Percentiles rank a stretch among this genome's conserved stretches.
These are phyloP conservation scores for Nemania serpens DNA, from an alignment of 2,329 filamentous ascomycete genomes.

Conservation along the genomic window DNA sequence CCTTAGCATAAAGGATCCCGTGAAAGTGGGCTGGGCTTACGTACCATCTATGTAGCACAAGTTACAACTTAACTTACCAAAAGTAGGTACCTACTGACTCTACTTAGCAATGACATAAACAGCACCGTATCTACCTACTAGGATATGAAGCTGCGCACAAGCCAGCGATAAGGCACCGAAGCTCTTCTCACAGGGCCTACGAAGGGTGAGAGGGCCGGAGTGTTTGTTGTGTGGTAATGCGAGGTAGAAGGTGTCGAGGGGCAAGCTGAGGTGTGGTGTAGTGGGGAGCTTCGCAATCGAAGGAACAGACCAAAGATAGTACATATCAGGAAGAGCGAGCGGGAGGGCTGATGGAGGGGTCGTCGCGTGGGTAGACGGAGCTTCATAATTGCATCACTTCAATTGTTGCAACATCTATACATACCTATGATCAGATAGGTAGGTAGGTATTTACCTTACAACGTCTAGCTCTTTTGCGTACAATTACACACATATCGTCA, in stretches of 20 bases:
- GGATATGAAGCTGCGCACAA: too few relatives aligned
- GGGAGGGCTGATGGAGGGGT: slow-evolving; percentile 29
- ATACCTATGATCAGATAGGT: background rate
- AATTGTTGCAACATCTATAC: background rate
- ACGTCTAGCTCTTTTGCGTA: background rate
- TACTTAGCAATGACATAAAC: too few relatives aligned
- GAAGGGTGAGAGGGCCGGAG: slow-evolving; percentile 8
- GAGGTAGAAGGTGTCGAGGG: slow-evolving; percentile 16
- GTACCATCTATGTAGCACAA: too few relatives aligned
- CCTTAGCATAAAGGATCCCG: too few relatives aligned
- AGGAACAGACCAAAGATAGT: background rate
- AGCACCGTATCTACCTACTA: too few relatives aligned
- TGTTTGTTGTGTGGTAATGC: slow-evolving; percentile 4
- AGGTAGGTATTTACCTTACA: too few relatives aligned
- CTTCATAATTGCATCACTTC: slow-evolving; percentile 18
- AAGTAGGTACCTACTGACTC: too few relatives aligned
- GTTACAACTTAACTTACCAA: too few relatives aligned
- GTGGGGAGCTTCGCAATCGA: slow-evolving; percentile 30
- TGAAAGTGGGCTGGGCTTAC: too few relatives aligned
- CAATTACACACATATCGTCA: background rate
- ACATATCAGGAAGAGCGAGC: background rate
- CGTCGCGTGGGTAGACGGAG: slow-evolving; percentile 2
- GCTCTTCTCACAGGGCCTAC: background rate
- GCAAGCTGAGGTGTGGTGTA: slow-evolving; percentile 27
- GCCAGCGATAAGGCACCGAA: too few relatives aligned